These are phyloP conservation scores for Diaporthe caulivora DNA, from an alignment of 2,329 filamentous ascomycete genomes.

Conservation along the genomic window DNA sequence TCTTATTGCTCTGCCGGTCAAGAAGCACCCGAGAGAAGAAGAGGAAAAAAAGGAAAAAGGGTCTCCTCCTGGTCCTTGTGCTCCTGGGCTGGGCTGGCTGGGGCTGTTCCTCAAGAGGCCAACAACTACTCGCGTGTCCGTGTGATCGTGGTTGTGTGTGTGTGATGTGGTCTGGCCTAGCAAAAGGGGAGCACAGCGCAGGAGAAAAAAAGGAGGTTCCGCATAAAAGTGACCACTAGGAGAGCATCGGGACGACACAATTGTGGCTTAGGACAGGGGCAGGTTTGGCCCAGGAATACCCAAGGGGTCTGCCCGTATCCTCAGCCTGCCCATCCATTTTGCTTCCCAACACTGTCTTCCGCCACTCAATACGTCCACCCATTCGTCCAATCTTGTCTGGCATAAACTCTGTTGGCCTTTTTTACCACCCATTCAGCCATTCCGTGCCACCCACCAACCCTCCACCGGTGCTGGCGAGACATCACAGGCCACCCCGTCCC, in stretches of 20 bases:
- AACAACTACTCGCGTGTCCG: constrained; percentile 22
- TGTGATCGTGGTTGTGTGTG: no score
- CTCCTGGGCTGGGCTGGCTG: constrained; percentile 6
- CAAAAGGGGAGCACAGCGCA: constrained; percentile 3
- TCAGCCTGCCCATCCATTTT: not conserved
- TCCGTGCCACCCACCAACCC: constrained; percentile 9
- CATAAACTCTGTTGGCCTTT: constrained; percentile 20
- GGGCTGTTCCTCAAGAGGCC: constrained; percentile 30
- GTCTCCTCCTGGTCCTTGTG: constrained; percentile 16
- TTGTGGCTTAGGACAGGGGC: constrained; percentile 37
- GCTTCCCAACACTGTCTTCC: constrained; percentile 1
- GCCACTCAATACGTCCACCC: not conserved
- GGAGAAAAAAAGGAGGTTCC: constrained; percentile 34
- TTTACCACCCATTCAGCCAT: not conserved
- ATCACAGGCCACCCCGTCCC: constrained; percentile 16
- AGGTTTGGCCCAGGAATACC: not conserved
- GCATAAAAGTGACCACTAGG: constrained; percentile 36
- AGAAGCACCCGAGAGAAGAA: constrained; percentile 24
- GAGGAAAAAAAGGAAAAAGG: constrained; percentile 20
- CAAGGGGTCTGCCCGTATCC: constrained; percentile 16
- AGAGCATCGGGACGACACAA: constrained; percentile 13
- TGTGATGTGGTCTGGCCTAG: constrained; percentile 16
- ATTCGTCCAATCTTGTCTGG: constrained; percentile 21
- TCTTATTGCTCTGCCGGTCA: constrained; percentile 14
- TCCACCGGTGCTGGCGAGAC: constrained; percentile 21